A percentile compares a stretch with the other conserved stretches of the same genome.
Evolutionary conservation across 495 filamentous ascomycete genomes (phyloP).

Genomic region (Bacidia rubella): DNA sequence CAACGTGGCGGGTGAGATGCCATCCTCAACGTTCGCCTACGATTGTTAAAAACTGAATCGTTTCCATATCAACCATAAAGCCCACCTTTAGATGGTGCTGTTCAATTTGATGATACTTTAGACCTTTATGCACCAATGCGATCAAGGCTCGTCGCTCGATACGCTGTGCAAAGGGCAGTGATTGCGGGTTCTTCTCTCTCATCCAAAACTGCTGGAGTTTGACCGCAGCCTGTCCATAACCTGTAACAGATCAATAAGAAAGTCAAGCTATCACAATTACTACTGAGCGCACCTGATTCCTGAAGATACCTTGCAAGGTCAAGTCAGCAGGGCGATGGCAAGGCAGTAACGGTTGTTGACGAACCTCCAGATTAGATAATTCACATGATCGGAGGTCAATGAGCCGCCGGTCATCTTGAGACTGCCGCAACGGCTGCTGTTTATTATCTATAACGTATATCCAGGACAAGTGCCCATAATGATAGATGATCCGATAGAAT

Average conservation of each 20-base stretch:
- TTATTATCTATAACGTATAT: too few species aligned
- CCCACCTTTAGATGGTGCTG: constrained; percentile 47
- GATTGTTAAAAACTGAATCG: neutral
- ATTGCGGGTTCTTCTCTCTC: constrained; percentile 52
- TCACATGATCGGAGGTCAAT: constrained; percentile 86
- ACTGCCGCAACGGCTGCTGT: neutral
- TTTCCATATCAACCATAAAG: constrained; percentile 1
- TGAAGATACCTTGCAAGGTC: constrained; percentile 58
- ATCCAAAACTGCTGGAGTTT: constrained; percentile 71
- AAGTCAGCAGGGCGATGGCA: constrained; percentile 22
- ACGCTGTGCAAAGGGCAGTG: constrained; percentile 60
- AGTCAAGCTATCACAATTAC: neutral
- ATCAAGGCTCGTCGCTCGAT: constrained; percentile 66
- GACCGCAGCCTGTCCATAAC: constrained; percentile 56
- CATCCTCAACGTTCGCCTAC: constrained; percentile 1
- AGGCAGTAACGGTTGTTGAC: constrained; percentile 22
- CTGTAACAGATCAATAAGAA: constrained; percentile 22
- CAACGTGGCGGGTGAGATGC: constrained; percentile 23
- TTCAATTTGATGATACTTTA: constrained; percentile 60
- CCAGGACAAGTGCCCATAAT: too few species aligned
- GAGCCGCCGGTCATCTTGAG: constrained; percentile 35
- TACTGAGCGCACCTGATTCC: constrained; percentile 60
- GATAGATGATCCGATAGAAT: too few species aligned
- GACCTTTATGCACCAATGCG: constrained; percentile 60
- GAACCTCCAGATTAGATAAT: constrained; percentile 98